phyloP scores from a whole-genome alignment of 352 stramenopile genomes.

The Phytophthora constricta region DNA sequence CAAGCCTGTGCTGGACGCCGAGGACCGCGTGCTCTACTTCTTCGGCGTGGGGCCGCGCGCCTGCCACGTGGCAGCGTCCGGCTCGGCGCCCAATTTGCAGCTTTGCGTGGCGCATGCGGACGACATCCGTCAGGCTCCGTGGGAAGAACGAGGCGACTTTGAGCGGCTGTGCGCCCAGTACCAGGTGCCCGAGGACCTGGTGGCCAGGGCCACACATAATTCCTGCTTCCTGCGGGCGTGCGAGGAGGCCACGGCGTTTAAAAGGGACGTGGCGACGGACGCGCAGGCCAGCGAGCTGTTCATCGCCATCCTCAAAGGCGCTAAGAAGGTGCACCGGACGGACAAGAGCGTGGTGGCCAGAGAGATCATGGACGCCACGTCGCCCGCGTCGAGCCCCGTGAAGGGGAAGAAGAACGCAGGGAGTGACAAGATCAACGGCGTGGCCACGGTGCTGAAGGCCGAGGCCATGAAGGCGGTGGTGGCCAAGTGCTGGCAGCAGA shows the following conservation, averaged over 20 bases:
- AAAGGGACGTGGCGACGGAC: conserved; percentile 32
- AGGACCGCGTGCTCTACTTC: conserved; percentile 84
- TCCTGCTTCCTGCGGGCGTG: conserved; percentile 59
- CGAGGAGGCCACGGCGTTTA: conserved; percentile 49
- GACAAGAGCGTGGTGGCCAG: conserved; percentile 25
- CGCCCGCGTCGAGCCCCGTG: conserved; percentile 6
- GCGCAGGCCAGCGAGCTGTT: conserved; percentile 41
- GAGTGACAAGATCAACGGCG: conserved; percentile 1
- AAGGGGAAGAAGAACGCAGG: conserved; percentile 4
- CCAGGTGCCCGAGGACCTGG: conserved; percentile 42
- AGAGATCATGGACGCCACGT: conserved; percentile 19
- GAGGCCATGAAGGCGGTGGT: conserved; percentile 35
- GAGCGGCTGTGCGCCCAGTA: conserved; percentile 41
- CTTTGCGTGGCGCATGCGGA: conserved; percentile 53
- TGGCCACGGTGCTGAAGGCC: conserved; percentile 30
- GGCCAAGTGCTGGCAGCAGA: conserved; percentile 60
- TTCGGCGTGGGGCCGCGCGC: conserved; percentile 66
- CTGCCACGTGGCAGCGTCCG: conserved; percentile 32
- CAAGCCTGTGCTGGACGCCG: conserved; percentile 63
- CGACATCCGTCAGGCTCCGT: conserved; percentile 39
- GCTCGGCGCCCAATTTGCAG: conserved; percentile 56
- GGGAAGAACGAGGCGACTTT: conserved; percentile 40
- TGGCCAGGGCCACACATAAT: conserved; percentile 50
- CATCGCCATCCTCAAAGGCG: conserved; percentile 38
- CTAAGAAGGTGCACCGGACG: conserved; percentile 28